These are phyloP conservation scores for Rubroboletus satanas DNA, from an alignment of 768 basidiomycete species.

Conservation along the genomic window DNA sequence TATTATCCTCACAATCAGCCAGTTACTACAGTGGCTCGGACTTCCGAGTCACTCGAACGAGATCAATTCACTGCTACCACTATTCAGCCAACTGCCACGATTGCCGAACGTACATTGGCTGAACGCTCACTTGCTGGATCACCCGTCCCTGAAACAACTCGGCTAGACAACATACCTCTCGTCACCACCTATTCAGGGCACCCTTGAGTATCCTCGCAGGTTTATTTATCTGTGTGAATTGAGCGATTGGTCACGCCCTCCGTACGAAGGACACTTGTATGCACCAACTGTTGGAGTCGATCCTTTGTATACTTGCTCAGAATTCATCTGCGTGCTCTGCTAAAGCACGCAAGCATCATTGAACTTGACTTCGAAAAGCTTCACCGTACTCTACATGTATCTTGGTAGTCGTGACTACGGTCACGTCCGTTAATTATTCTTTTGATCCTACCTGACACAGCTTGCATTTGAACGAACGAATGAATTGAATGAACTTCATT, in stretches of 20 bases:
- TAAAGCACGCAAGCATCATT: neutral
- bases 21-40: slow-evolving; percentile 32
- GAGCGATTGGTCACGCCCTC: neutral
- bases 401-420: slow-evolving; percentile 1
- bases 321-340: neutral
- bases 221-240: neutral
- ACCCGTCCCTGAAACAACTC: slow-evolving; percentile 29
- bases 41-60: slow-evolving; percentile 26
- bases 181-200: slow-evolving; percentile 22
- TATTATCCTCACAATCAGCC: slow-evolving; percentile 88
- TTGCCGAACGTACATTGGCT: slow-evolving; percentile 37
- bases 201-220: slow-evolving; percentile 1
- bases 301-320: slow-evolving; percentile 9
- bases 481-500: too few species aligned
- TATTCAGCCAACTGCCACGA: slow-evolving; percentile 41
- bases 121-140: slow-evolving; percentile 43
- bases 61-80: slow-evolving; percentile 30
- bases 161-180: slow-evolving; percentile 43
- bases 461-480: too few species aligned
- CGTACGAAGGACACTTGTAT: neutral
- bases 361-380: neutral
- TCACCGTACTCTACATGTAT: slow-evolving; percentile 15
- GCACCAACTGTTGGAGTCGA: slow-evolving; percentile 1
- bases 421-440: neutral
- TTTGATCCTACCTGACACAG: neutral